Evolutionary conservation across 495 filamentous ascomycete genomes (phyloP).

Genomic region (Cetradonia linearis): DNA sequence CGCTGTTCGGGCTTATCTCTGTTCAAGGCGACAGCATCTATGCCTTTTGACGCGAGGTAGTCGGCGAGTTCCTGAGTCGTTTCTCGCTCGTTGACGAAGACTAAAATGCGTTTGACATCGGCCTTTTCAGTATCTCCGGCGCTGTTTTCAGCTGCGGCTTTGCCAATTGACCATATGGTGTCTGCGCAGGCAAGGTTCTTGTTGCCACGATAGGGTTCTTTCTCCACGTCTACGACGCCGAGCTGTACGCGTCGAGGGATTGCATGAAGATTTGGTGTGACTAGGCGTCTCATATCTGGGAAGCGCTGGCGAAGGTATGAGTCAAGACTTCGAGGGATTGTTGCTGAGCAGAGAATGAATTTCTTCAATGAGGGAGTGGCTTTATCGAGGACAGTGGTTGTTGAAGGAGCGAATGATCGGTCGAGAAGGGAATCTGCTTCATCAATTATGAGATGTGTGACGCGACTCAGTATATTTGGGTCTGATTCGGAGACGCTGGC

Average conservation of each 20-base stretch:
- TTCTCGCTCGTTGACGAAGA: conserved; percentile 97
- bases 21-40: conserved; percentile 73
- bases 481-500: conserved; percentile 74
- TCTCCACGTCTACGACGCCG: conserved; percentile 81
- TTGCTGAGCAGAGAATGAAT: conserved; percentile 92
- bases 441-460: conserved; percentile 78
- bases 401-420: conserved; percentile 75
- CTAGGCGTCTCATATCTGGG: conserved; percentile 71
- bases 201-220: conserved; percentile 83
- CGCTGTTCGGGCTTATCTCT: conserved; percentile 67
- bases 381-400: conserved; percentile 69
- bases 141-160: conserved; percentile 41
- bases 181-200: conserved; percentile 86
- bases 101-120: conserved; percentile 78
- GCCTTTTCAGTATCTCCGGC: conserved; percentile 28
- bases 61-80: conserved; percentile 68
- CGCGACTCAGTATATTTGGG: conserved; percentile 78
- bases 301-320: conserved; percentile 67
- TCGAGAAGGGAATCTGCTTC: conserved; percentile 95
- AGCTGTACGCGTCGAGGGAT: conserved; percentile 92
- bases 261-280: conserved; percentile 89
- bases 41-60: conserved; percentile 72
- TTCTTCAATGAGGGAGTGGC: conserved; percentile 68
- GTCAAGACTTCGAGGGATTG: conserved; percentile 83
- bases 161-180: conserved; percentile 85